phyloP scores from a whole-genome alignment of 225 moss, liverwort and hornwort species.

The Marchantia paleacea region DNA sequence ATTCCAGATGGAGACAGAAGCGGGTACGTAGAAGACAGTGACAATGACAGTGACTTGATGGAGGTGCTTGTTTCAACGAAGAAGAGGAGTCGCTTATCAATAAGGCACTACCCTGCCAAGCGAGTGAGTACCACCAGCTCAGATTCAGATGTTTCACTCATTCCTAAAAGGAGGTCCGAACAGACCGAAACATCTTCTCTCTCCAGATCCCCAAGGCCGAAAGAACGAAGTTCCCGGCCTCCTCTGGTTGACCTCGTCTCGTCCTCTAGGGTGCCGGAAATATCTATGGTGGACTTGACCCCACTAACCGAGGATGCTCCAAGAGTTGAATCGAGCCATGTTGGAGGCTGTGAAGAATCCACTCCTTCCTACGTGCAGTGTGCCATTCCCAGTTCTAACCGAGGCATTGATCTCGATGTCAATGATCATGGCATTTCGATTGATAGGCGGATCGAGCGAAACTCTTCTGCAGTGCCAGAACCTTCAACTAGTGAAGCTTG shows the following conservation, averaged over 20 bases:
- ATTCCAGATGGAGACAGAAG: not conserved
- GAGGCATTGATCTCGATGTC: not conserved
- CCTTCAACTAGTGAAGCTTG: not conserved
- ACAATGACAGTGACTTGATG: conserved; percentile 17
- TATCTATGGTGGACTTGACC: not conserved
- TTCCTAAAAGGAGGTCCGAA: conserved; percentile 6
- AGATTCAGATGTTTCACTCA: conserved; percentile 17
- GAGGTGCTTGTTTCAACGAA: conserved; percentile 17
- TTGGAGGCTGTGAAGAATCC: not conserved
- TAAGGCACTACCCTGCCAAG: conserved; percentile 6
- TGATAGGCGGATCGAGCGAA: conserved; percentile 3
- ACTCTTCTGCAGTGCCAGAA: not conserved
- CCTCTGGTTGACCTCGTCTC: not conserved
- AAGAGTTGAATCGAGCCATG: not conserved
- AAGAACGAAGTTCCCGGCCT: not conserved
- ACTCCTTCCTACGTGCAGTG: not conserved
- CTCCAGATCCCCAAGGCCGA: not conserved
- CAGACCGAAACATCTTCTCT: not conserved
- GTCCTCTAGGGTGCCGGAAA: not conserved
- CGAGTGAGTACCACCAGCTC: conserved; percentile 22
- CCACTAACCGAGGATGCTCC: not conserved
- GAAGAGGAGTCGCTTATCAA: conserved; percentile 12
- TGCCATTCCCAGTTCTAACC: not conserved
- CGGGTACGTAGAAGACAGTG: conserved; percentile 28
- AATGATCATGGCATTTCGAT: not conserved